Conservation (phyloP, 2,329 filamentous ascomycete genomes). For the Trichoderma asperellum region DNA sequence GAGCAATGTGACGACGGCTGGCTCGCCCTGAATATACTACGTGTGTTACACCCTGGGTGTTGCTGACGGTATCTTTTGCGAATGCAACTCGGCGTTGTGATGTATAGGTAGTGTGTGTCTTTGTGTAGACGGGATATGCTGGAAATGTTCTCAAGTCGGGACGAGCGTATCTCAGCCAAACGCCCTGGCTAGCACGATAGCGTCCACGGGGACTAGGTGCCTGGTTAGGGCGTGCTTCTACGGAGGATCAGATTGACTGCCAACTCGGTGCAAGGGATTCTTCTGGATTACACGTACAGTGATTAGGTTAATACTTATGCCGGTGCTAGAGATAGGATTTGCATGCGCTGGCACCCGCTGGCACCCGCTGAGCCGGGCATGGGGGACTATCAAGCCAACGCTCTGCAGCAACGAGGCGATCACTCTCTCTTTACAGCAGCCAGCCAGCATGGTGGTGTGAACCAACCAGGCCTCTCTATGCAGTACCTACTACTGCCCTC, state of each 20-base stretch:
- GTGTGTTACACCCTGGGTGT: not conserved
- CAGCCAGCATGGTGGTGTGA: not conserved
- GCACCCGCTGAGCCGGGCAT: not conserved
- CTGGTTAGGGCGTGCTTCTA: not conserved
- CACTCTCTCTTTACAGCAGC: not conserved
- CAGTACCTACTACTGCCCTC: not conserved
- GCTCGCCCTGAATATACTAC: not conserved
- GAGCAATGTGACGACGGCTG: constrained; percentile 5
- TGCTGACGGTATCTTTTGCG: not conserved
- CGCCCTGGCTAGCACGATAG: not conserved
- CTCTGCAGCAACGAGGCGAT: not conserved
- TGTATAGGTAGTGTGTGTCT: not conserved
- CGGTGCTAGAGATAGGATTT: not conserved
- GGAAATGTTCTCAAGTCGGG: not conserved
- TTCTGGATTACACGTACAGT: not conserved
- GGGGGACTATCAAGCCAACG: not conserved
- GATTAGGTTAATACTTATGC: not conserved
- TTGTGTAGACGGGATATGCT: not conserved
- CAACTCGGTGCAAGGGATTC: not conserved
- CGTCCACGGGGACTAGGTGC: not conserved
- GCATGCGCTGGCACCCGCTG: not conserved
- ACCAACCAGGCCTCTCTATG: not conserved
- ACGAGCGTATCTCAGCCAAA: not conserved
- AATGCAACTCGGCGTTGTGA: constrained; percentile 4
- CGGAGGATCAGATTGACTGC: not conserved